Percentiles rank a stretch among this genome's conserved stretches.
Evolutionary conservation across 768 basidiomycete genomes (phyloP).

Genomic region (Paxillus rubicundulus): DNA sequence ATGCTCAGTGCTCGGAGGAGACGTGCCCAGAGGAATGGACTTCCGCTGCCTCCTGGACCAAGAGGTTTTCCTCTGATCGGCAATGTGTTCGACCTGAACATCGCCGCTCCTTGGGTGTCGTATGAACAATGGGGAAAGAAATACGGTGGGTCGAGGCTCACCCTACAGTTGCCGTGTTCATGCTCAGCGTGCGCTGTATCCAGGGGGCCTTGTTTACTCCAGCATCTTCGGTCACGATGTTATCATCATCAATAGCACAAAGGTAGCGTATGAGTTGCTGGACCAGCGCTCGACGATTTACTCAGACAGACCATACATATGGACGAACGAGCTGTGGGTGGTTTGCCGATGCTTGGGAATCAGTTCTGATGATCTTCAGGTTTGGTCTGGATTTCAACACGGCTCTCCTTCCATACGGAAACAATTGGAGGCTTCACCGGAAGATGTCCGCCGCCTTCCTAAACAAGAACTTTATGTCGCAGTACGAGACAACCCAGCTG

Average conservation of each 20-base stretch:
- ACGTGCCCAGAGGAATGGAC: conserved; percentile 10
- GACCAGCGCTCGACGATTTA: conserved; percentile 27
- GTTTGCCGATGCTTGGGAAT: neutral
- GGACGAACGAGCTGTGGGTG: conserved; percentile 20
- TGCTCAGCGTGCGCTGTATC: neutral
- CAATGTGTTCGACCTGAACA: conserved; percentile 19
- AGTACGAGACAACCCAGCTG: conserved; percentile 17
- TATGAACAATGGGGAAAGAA: conserved; percentile 34
- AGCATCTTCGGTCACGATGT: conserved; percentile 29
- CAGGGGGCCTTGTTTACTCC: conserved; percentile 26
- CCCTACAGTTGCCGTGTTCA: neutral
- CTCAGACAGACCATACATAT: conserved; percentile 26
- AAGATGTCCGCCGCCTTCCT: conserved; percentile 22
- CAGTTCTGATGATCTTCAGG: conserved; percentile 2
- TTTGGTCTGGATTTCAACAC: conserved; percentile 32
- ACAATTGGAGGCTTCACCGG: conserved; percentile 30
- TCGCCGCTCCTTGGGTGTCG: conserved; percentile 29
- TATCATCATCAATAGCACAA: conserved; percentile 22
- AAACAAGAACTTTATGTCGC: conserved; percentile 10
- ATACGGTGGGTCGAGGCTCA: conserved; percentile 23
- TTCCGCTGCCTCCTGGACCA: conserved; percentile 50
- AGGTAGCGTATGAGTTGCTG: conserved; percentile 22
- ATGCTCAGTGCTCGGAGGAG: conserved; percentile 14
- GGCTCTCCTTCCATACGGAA: conserved; percentile 28
- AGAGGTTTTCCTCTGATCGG: conserved; percentile 40